phyloP scores from a whole-genome alignment of 129 eudicot genomes.

The Helichrysum umbraculigerum region DNA sequence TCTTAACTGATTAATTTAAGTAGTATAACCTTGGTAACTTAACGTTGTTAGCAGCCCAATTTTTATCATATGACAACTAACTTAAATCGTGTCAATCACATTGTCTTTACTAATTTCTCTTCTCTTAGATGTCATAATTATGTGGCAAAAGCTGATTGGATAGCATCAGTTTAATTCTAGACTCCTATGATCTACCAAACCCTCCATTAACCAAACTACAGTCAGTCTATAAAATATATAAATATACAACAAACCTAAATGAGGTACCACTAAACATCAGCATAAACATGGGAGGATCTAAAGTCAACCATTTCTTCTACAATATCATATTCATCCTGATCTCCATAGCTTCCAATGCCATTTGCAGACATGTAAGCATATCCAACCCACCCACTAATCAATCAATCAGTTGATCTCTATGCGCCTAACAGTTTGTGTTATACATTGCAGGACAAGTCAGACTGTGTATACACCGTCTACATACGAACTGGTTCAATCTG shows the following conservation, averaged over 20 bases:
- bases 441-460: slow-evolving; percentile 50
- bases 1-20: no score
- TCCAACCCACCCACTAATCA: not conserved
- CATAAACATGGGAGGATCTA: slow-evolving; percentile 23
- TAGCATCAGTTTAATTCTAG: slow-evolving; percentile 10
- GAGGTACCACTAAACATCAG: slow-evolving; percentile 8
- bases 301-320: slow-evolving; percentile 26
- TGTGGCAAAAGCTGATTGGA: slow-evolving; percentile 3
- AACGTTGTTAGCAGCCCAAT: no score
- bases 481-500: slow-evolving; percentile 63
- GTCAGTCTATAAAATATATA: not conserved
- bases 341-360: slow-evolving; percentile 20
- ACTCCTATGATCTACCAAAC: slow-evolving; percentile 25
- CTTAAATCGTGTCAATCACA: not conserved
- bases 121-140: not conserved
- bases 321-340: slow-evolving; percentile 23
- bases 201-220: slow-evolving; percentile 2
- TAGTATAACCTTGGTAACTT: no score
- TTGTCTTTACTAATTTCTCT: not conserved
- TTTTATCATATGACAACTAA: not conserved
- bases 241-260: not conserved
- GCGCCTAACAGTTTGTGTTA: not conserved
- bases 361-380: slow-evolving; percentile 31
- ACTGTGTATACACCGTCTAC: slow-evolving; percentile 75
- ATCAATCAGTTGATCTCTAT: not conserved